phyloP scores from a whole-genome alignment of 768 basidiomycete species.

The Hericium rajendrae region DNA sequence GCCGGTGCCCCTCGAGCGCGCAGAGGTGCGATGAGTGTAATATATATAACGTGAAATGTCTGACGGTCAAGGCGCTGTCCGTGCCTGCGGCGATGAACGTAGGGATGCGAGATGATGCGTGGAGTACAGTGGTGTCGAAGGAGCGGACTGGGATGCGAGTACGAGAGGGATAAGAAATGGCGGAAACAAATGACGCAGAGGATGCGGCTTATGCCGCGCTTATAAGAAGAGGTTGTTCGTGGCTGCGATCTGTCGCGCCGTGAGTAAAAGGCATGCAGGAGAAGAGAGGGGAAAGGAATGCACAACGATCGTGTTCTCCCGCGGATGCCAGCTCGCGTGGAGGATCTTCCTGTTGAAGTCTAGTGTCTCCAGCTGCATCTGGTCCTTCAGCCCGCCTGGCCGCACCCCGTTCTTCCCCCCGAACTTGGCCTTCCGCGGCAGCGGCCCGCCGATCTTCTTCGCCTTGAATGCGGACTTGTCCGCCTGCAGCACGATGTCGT shows the following conservation, averaged over 20 bases:
- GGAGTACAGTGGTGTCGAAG: slow-evolving; percentile 5
- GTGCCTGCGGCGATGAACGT: background rate
- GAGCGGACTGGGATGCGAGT: slow-evolving; percentile 1
- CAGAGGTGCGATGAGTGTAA: too few relatives aligned
- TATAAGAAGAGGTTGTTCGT: slow-evolving; percentile 94
- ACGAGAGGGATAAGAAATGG: too few relatives aligned
- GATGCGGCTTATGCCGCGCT: slow-evolving; percentile 39
- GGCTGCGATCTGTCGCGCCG: slow-evolving; percentile 70
- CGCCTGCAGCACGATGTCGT: slow-evolving; percentile 91
- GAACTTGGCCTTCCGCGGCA: slow-evolving; percentile 55
- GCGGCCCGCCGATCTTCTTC: slow-evolving; percentile 91
- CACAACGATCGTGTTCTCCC: slow-evolving; percentile 96
- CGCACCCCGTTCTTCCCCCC: slow-evolving; percentile 67
- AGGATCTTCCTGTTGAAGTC: slow-evolving; percentile 98
- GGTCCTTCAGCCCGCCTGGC: too few relatives aligned
- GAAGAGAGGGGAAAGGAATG: slow-evolving; percentile 27
- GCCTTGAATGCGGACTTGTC: slow-evolving; percentile 99
- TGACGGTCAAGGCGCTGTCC: background rate
- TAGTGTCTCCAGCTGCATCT: slow-evolving; percentile 77
- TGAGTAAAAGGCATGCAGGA: too few relatives aligned
- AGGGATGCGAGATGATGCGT: slow-evolving; percentile 1
- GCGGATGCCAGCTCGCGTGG: slow-evolving; percentile 95
- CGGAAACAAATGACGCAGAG: too few relatives aligned
- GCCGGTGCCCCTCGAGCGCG: too few relatives aligned
- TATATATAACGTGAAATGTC: background rate